Evolutionary conservation across 345 rosid species (phyloP).

Genomic region (Eucalyptus brandiana): DNA sequence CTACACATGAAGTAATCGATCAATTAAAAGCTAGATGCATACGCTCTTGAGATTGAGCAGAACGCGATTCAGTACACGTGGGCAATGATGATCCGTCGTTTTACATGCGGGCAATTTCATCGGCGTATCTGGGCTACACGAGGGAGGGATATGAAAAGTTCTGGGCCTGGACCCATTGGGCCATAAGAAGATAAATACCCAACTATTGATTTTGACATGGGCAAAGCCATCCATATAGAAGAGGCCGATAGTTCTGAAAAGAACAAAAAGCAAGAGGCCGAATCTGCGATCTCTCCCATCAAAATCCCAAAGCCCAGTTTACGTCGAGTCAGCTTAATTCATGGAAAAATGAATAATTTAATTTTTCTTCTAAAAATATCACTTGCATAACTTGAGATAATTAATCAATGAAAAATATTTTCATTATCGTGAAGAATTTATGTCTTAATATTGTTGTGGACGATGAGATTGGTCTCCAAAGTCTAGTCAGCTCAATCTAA

Average conservation of each 20-base stretch:
- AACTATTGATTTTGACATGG: background rate
- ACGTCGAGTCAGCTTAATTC: background rate
- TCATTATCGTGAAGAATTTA: accelerated
- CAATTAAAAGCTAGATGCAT: background rate
- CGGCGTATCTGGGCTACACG: background rate
- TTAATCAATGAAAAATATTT: background rate
- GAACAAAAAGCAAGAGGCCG: background rate
- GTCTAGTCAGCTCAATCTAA: background rate
- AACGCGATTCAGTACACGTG: background rate
- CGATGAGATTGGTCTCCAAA: background rate
- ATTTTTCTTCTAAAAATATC: background rate
- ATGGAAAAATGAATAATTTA: too few relatives aligned
- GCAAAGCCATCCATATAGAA: background rate
- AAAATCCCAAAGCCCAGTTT: background rate
- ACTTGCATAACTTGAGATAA: background rate
- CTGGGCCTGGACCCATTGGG: background rate
- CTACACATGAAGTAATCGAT: background rate
- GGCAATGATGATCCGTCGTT: background rate
- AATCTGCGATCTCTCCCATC: background rate
- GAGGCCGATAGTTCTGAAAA: background rate
- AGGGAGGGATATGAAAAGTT: background rate
- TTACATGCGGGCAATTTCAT: background rate
- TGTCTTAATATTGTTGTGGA: background rate
- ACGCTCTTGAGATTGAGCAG: background rate
- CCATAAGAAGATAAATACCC: background rate